phyloP scores from a whole-genome alignment of 768 basidiomycete genomes.

The Phlegmacium glaucopus region DNA sequence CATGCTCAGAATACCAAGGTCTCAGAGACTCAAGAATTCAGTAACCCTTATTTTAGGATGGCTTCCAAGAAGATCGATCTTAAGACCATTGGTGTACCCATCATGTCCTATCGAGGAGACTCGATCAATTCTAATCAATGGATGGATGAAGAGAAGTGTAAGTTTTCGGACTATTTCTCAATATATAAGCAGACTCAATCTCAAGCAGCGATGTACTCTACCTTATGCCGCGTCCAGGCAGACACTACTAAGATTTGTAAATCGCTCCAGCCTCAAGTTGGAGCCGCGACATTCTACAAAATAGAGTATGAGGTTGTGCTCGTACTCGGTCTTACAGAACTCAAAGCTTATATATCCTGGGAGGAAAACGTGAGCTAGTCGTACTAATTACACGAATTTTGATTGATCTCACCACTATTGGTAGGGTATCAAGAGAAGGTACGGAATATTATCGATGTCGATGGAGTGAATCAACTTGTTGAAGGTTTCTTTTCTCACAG shows the following conservation, averaged over 20 bases:
- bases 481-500: no score
- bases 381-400: no score
- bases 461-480: no score
- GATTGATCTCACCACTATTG: no score
- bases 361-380: no score
- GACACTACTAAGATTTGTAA: slow-evolving; percentile 12
- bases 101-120: slow-evolving; percentile 21
- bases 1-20: slow-evolving; percentile 33
- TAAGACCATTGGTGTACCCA: slow-evolving; percentile 7
- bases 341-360: no score
- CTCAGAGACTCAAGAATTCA: slow-evolving; percentile 37
- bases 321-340: no score
- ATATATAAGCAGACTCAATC: no score
- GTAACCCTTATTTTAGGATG: slow-evolving; percentile 26
- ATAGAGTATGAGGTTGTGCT: no score
- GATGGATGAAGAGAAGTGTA: slow-evolving; percentile 10
- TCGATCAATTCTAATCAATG: slow-evolving; percentile 11
- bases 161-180: no score
- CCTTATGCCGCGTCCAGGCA: slow-evolving; percentile 20
- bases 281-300: slow-evolving; percentile 18
- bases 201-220: not conserved
- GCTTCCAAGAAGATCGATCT: slow-evolving; percentile 1
- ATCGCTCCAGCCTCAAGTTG: not conserved
- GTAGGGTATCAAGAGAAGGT: no score
- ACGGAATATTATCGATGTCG: no score